Evolutionary conservation across 2,329 filamentous ascomycete species (phyloP).

Genomic region (Trichoderma sp.): DNA sequence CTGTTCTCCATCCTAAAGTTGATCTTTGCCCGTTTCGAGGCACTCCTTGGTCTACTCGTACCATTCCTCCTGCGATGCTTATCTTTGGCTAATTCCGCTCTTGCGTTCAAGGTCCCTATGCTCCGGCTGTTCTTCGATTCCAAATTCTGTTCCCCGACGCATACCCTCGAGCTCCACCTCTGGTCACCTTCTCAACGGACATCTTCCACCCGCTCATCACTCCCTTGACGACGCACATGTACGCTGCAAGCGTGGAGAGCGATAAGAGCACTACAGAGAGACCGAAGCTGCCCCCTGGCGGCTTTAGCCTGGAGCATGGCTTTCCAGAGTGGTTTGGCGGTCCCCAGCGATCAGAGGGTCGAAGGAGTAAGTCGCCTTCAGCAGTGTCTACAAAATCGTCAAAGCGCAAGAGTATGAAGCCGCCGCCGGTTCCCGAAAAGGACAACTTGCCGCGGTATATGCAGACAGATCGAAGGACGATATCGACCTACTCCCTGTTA

Average conservation of each 20-base stretch:
- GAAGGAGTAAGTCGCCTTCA: conserved; percentile 33
- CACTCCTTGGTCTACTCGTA: background rate
- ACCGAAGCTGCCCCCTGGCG: conserved; percentile 80
- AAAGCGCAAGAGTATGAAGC: conserved; percentile 37
- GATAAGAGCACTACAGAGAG: conserved; percentile 80
- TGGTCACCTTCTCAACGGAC: conserved; percentile 87
- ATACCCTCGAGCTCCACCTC: conserved; percentile 77
- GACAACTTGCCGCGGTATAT: conserved; percentile 41
- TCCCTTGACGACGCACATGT: conserved; percentile 91
- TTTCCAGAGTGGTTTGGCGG: conserved; percentile 89
- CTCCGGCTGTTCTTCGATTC: conserved; percentile 83
- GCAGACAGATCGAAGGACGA: conserved; percentile 45
- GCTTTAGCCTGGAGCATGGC: conserved; percentile 86
- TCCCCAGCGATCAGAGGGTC: conserved; percentile 47
- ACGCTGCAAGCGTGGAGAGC: conserved; percentile 76
- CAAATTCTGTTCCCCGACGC: conserved; percentile 81
- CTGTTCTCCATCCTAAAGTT: background rate
- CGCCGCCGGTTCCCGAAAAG: conserved; percentile 33
- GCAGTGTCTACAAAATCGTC: conserved; percentile 12
- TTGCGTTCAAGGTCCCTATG: conserved; percentile 73
- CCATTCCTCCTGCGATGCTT: background rate
- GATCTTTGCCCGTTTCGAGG: background rate
- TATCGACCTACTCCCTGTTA: conserved; percentile 68
- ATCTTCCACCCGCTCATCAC: conserved; percentile 94
- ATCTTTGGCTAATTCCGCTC: background rate